Base-by-base conservation (phyloP, 2,329 filamentous ascomycete species). In the Cercospora nicotianae region DNA sequence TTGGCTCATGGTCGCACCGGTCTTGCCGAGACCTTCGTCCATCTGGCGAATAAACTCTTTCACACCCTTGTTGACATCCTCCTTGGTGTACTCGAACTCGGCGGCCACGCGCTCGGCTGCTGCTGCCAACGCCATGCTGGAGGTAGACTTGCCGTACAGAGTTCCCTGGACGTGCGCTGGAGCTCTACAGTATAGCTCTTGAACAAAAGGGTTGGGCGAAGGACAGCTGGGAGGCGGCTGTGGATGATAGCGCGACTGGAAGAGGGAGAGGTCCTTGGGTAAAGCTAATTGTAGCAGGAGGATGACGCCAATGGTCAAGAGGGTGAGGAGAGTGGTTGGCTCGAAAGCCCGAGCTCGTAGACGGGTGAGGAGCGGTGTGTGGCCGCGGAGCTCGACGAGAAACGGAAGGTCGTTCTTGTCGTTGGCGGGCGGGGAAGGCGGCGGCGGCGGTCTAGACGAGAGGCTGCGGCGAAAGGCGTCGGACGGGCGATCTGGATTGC, bases 1-100 rank as follows among this genome's bases (percentile, higher is more conserved):
- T 83, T 98, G 95, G 82, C 91, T 94, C 83, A 99, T 82, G 74
- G 90, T 93, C 33, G 92, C 90, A 70, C 90, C 90, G 74, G 94
- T 89, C 75, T 90, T 89, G 68, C 87, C 82, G 72, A 98, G 83
- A 30, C 95, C 95, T 83, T 96, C 91, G 72, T 91, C 91, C 90
- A 97, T 94, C 83, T 98, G 89, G 69, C 85, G 84, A 72, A 97
- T 87, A 78, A 97, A 99, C 79, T 97, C 93, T 71, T 88, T 84
- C 69, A 97, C 93, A 72, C 89, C 91, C 75, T 86, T 87, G 79
- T 93, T 92, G 76, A 97, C 86, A 80, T 93, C 87, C 63, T 89
- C 87, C 75, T 93, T 86, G 69, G 88, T 85, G 81, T 94, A 94
- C 64, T 96, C 92, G 81, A 98, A 98, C 80, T 95, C 88, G 74